A percentile compares a stretch with the other conserved stretches of the same genome.
phyloP scores from a whole-genome alignment of 164 flowering plant genomes.

The Vitis rotundifolia region DNA sequence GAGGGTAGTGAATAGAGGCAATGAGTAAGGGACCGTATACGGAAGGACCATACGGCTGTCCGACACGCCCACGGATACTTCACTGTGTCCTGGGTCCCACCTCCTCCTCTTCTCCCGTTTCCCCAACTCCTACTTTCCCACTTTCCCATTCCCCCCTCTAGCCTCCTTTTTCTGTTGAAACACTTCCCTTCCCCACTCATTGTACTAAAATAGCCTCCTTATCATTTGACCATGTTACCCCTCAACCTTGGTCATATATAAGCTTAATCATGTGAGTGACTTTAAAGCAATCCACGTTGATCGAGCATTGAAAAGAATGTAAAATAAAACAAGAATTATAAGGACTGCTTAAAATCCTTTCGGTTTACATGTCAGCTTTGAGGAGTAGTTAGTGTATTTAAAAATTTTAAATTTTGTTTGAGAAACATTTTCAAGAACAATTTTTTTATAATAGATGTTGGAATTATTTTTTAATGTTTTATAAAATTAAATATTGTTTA shows the following conservation, averaged over 20 bases:
- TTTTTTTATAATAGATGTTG: too few species aligned
- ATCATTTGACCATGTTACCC: slow-evolving; percentile 3
- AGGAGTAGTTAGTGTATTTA: too few species aligned
- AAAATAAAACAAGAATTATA: too few species aligned
- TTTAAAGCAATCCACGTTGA: too few species aligned
- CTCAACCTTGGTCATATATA: not conserved
- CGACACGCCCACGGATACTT: slow-evolving; percentile 58
- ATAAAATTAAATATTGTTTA: too few species aligned
- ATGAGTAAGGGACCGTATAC: slow-evolving; percentile 46
- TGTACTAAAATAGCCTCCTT: not conserved
- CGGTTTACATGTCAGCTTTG: too few species aligned
- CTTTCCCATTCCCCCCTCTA: not conserved
- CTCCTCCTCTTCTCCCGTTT: not conserved
- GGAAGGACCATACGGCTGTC: slow-evolving; percentile 76
- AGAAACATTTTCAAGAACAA: too few species aligned
- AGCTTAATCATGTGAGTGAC: too few species aligned
- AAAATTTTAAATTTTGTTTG: too few species aligned
- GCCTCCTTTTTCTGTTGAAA: not conserved
- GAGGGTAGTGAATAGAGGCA: not conserved
- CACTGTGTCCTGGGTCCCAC: slow-evolving; percentile 34
- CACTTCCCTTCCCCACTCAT: not conserved
- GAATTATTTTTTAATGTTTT: too few species aligned
- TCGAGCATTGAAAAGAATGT: too few species aligned
- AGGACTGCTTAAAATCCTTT: too few species aligned
- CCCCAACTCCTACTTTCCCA: slow-evolving; percentile 2